A percentile compares a stretch with the other conserved stretches of the same genome.
Conservation (phyloP, 768 basidiomycete species). For the Asterophora lycoperdoides region DNA sequence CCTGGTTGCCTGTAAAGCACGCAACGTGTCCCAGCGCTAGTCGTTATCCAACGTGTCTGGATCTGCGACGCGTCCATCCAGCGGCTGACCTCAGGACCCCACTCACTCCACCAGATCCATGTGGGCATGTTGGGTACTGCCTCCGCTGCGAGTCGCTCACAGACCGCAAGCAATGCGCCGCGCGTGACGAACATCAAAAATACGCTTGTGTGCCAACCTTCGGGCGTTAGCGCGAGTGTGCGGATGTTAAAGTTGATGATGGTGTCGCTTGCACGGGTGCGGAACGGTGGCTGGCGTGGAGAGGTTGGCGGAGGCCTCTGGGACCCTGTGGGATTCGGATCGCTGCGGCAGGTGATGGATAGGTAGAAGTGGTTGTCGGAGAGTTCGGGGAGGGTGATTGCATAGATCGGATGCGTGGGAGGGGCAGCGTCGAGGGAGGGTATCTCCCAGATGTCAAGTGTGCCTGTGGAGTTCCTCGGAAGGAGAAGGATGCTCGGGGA, state of each 20-base stretch:
- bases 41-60: slow-evolving; percentile 20
- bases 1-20: slow-evolving; percentile 5
- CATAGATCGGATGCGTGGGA: background rate
- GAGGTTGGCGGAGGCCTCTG: background rate
- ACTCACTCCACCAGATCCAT: slow-evolving; percentile 12
- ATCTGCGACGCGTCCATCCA: slow-evolving; percentile 11
- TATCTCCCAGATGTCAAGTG: slow-evolving; percentile 24
- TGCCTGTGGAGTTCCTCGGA: slow-evolving; percentile 17
- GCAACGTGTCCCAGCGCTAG: slow-evolving; percentile 20
- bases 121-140: background rate
- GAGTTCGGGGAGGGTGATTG: slow-evolving; percentile 4
- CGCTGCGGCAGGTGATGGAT: slow-evolving; percentile 10
- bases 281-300: slow-evolving; percentile 6
- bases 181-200: slow-evolving; percentile 13
- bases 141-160: background rate
- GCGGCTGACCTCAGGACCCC: slow-evolving; percentile 20
- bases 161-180: slow-evolving; percentile 3
- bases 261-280: slow-evolving; percentile 5
- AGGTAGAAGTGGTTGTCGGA: background rate
- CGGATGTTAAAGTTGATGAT: slow-evolving; percentile 5
- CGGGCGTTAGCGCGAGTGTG: background rate
- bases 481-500: slow-evolving; percentile 22
- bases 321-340: slow-evolving; percentile 10
- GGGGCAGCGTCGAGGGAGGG: background rate
- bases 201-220: background rate